Base-by-base conservation (phyloP, 305 asterid species). In the Euphrasia arctica region DNA sequence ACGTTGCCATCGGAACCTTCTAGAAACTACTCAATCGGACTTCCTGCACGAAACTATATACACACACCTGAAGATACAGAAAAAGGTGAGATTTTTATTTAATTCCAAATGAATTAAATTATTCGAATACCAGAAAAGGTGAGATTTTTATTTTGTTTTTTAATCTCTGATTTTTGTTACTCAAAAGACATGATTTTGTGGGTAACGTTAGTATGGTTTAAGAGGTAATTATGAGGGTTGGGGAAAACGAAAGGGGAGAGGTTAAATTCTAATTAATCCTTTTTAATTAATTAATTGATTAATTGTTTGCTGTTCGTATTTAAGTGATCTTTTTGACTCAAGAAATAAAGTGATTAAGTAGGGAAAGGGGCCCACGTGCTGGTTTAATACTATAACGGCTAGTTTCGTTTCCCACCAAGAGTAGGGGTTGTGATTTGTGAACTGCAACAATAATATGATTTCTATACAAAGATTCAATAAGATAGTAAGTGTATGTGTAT, bases 351-450 rank as follows among this genome's bases (percentile, higher is more conserved):
- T 28, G 29, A 25, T 50, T 42, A 18, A 18, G 65, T 45, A 79
- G 47, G 50, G 14, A 52, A 25, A 3, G 29, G 32, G 8, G 50
- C 68, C 27, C 49, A 78, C 83, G 71, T 67, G 75, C 50, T 28
- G 68, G 47, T 36, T 36, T 36, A 50, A 66, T 43, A 58, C 18
- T 58, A 55, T 75, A 78, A 83, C 89, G 85, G 89, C 82, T 83
- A 78, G 32, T 31, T 60, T 32, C n/a, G 68, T 61, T 60, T 7
- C 9, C 39, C 32, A 15, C 45, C 41, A 34, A 28, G 36, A 31
- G 28, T 7, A 1, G 47, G 15, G 36, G 36, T 32, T 3, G 36
- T 32, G 5, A 32, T 32, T 3, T 32, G 5, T 32, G 36, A 32
- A 32, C 36, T 32, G 36, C 36, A 32, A 32, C 36, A 32, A 32